Evolutionary conservation across 345 rosid genomes (phyloP), one percentile per base, ranked within the genome.

Genomic region (Citrus trifoliata): DNA sequence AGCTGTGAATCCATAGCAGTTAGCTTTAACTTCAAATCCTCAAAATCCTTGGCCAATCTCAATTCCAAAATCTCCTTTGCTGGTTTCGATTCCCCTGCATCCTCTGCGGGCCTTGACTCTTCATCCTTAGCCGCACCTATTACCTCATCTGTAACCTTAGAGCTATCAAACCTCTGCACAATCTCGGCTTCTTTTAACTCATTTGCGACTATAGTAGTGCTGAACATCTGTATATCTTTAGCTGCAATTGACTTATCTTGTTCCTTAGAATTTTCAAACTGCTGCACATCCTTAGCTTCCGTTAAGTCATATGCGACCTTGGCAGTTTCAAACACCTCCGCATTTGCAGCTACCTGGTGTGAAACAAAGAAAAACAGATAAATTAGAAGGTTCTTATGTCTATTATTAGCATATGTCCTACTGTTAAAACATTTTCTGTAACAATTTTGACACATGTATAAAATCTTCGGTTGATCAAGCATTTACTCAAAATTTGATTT

Each of bases 1-100:
- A 86, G 70, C 64, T 81, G 83, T 30, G 81, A 79, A 79, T 86
- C 81, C 82, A 75, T 67, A 48, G n/a, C 63, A 63, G 72, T 64
- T 40, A 89, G 78, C 83, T 80, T 82, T 28, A 81, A 80, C 69
- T 78, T 86, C 71, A 88, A 74, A 33, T 79, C 84, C 74, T 87
- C 83, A 68, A 79, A 80, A 70, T 87, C 86, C 69, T 77, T 56
- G 37, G 27, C 67, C 67, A 73, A 73, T 53, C 76, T 84, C 48
- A 70, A 28, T 35, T 83, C 78, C 37, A 46, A 56, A 10, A 16
- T 35, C 10, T 62, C 77, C 62, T 77, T 77, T 58, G 22, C 67
- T 14, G 60, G 46, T 58, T 82, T 66, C 56, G 35, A 14, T 62
- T 81, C 83, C 35, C 58, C 63, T 30, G 27, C 22, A 74, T 70